Base-by-base conservation (phyloP, 2,329 filamentous ascomycete genomes). In the Verticillium isaacii region DNA sequence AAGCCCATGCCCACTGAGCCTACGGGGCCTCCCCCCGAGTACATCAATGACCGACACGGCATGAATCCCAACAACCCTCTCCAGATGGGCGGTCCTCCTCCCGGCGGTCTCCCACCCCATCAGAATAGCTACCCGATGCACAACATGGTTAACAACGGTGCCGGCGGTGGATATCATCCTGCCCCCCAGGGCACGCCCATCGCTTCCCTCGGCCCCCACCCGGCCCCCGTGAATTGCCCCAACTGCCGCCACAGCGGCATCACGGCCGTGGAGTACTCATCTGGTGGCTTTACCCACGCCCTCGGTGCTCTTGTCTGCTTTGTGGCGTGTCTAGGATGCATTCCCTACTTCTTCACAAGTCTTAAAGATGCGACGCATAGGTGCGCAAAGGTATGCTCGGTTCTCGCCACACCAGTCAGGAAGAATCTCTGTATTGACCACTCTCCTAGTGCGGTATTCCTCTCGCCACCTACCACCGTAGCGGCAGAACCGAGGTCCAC, bases 401-500 rank as follows among this genome's bases (percentile, higher is more conserved):
- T 17, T 45, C n/a, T 7, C 9, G 52, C 11, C 19, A 3, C 17
- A 32, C 8, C 7, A 2, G 6, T 52, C 15, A 14, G 15, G 17
- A 41, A 41, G 15, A 0, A 6, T 29, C 32, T 15, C 19, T 32
- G 39, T 39, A n/a, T 61, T 67, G 59, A 52, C 25, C 23, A 6
- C 32, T 6, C n/a, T 17, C 19, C 25, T n/a, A 68, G 66, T 69
- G 68, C 37, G 64, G 65, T 2, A 63, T 67, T n/a, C 62, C 66
- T 29, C 65, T 69, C 14, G 68, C 68, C 5, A 66, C 65, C n/a
- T 69, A 68, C 54, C 68, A 69, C 39, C 66, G 68, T 8, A 69
- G 67, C 32, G 67, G 67, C 29, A 63, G 66, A 32, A 69, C 67
- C 14, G 67, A 69, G 55, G 63, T 68, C 7, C 64, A 68, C 23